Evolutionary conservation across 2,329 filamentous ascomycete genomes (phyloP).

Genomic region (Rugonectria rugulosa): DNA sequence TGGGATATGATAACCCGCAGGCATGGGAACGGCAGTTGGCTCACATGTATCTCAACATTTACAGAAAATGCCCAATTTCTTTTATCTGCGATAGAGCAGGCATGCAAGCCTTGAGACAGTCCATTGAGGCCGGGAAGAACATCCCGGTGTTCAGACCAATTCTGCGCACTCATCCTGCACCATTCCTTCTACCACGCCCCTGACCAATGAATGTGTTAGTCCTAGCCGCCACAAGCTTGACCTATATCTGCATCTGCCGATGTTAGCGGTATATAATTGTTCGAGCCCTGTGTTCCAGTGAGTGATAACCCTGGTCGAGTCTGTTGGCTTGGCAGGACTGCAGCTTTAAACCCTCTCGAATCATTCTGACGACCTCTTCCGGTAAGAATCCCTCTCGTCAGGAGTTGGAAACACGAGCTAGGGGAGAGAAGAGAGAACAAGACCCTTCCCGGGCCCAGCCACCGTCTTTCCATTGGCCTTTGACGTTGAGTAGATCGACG

Average conservation of each 20-base stretch:
- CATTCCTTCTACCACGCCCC: too few species aligned
- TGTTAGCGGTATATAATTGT: neutral
- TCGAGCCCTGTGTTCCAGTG: neutral
- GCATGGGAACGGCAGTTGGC: too few species aligned
- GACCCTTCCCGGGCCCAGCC: neutral
- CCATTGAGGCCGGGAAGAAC: too few species aligned
- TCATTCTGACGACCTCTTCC: neutral
- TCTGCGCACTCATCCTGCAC: too few species aligned
- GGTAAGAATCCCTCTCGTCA: neutral
- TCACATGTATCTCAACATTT: too few species aligned
- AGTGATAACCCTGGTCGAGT: neutral
- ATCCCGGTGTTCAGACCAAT: too few species aligned
- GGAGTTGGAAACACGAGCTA: neutral
- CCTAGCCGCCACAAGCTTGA: neutral
- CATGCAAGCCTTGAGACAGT: too few species aligned
- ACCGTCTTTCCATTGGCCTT: conserved; percentile 17
- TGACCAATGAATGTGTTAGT: too few species aligned
- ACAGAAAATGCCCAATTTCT: too few species aligned
- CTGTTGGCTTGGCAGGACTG: neutral
- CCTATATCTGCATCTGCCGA: neutral
- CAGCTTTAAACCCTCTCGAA: neutral
- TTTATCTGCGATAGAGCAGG: too few species aligned
- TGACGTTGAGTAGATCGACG: conserved; percentile 18
- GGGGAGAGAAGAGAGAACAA: neutral
- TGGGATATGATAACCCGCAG: neutral